Evolutionary conservation across 108 stramenopile genomes (phyloP).

Genomic region (Fragilaria crotonensis): DNA sequence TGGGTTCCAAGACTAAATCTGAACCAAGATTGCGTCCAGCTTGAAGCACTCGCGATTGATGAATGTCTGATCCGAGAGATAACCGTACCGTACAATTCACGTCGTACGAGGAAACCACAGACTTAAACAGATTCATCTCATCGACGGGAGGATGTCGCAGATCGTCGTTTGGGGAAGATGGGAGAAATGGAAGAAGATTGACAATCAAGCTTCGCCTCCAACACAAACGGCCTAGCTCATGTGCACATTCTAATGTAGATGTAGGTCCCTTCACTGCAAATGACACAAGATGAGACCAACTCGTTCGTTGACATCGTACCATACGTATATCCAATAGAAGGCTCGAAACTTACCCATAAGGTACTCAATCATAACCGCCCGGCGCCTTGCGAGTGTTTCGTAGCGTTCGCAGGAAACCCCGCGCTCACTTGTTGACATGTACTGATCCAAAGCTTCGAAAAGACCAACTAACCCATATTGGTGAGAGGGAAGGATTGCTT

Average conservation of each 20-base stretch:
- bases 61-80: slow-evolving; percentile 95
- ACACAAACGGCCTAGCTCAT: slow-evolving; percentile 78
- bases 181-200: slow-evolving; percentile 88
- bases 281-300: background rate
- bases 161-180: slow-evolving; percentile 75
- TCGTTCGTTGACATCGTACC: background rate
- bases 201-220: slow-evolving; percentile 76
- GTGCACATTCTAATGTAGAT: slow-evolving; percentile 80
- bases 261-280: slow-evolving; percentile 64
- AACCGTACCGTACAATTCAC: slow-evolving; percentile 76
- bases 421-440: slow-evolving; percentile 70
- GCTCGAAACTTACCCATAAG: slow-evolving; percentile 59
- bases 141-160: slow-evolving; percentile 65
- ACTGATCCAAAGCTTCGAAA: slow-evolving; percentile 88
- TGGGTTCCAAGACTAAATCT: no score
- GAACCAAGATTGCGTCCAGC: no score
- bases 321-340: background rate
- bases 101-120: slow-evolving; percentile 75
- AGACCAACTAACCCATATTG: slow-evolving; percentile 83
- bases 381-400: slow-evolving; percentile 53
- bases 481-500: slow-evolving; percentile 89
- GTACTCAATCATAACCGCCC: slow-evolving; percentile 89
- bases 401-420: slow-evolving; percentile 42
- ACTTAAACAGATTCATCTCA: slow-evolving; percentile 73
- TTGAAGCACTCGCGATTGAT: no score